A percentile compares a stretch with the other conserved stretches of the same genome.
These are phyloP conservation scores for Verticillium dahliae DNA, from an alignment of 2,329 filamentous ascomycete species.

Conservation along the genomic window DNA sequence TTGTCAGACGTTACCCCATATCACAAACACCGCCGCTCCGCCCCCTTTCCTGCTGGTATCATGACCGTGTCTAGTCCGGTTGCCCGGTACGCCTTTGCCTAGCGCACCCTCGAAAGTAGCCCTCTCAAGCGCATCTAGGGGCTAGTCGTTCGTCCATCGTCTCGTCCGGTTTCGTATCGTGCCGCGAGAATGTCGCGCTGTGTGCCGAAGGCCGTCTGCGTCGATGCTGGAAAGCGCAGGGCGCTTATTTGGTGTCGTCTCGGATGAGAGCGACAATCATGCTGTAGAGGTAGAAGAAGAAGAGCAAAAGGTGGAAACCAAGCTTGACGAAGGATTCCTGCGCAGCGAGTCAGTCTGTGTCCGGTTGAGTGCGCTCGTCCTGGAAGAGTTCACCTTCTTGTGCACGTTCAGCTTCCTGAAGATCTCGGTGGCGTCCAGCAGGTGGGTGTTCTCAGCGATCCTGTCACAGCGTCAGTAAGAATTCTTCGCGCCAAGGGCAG, in stretches of 20 bases:
- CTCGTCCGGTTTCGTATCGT: conserved; percentile 1
- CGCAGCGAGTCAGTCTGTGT: conserved; percentile 6
- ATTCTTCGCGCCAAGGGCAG: not conserved
- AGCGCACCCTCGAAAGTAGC: conserved; percentile 6
- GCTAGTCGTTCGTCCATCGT: not conserved
- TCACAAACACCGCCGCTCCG: not conserved
- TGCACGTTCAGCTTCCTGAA: conserved; percentile 98
- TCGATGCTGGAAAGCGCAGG: not conserved
- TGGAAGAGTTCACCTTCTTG: conserved; percentile 68
- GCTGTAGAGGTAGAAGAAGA: conserved; percentile 99
- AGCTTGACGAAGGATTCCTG: conserved; percentile 99
- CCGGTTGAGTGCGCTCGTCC: not conserved
- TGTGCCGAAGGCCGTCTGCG: conserved; percentile 10
- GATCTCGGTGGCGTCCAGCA: conserved; percentile 96
- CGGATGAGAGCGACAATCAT: conserved; percentile 96
- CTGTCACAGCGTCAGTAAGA: conserved; percentile 23
- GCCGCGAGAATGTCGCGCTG: conserved; percentile 4
- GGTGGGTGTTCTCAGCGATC: conserved; percentile 94
- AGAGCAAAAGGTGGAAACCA: conserved; percentile 97
- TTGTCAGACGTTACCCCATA: not conserved
- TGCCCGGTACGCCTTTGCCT: not conserved
- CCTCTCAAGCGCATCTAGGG: conserved; percentile 4
- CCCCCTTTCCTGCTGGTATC: conserved; percentile 9
- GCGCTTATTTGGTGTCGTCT: conserved; percentile 75
- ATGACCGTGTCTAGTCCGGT: conserved; percentile 8